Evolutionary conservation across 345 rosid species (phyloP), one percentile per base, ranked within the genome.

Genomic region (Pseudoturritis turrita): DNA sequence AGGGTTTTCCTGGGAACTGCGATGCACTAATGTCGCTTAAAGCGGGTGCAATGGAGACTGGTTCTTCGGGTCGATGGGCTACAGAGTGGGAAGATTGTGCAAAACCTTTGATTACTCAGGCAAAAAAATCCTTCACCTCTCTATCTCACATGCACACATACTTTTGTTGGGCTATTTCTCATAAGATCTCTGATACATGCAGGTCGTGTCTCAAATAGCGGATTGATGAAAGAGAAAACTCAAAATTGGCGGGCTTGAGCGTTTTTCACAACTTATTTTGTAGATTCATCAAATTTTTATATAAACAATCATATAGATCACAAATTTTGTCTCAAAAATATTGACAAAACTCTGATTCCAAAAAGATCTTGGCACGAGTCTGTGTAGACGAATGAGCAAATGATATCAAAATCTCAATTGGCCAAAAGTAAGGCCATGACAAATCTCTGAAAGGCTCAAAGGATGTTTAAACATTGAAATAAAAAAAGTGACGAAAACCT

Each of bases 81-180:
- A 74, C 87, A 4, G 96, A 91, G 71, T 91, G 99, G 98, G 97
- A 95, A 81, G 92, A 83, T 55, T 83, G 91, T 78, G 99, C 98
- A 36, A 80, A 86, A 72, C 97, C 96, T 43, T 73, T 86, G 63
- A 79, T 91, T 63, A 31, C 81, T 45, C 86, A 85, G 86, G 95
- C 64, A 62, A 64, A 77, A 62, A 64, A 77, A 67, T 75, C 19
- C 69, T 39, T 43, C 6, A 17, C 39, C 54, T 61, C 19, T 28
- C 31, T 28, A 3, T 28, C 31, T 28, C 31, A 3, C 66, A 21
- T 18, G 25, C 44, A 14, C 29, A 31, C 5, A 49, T 17, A 17
- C 26, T 41, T 56, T 46, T 62, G 31, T 21, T 54, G 31, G 21
- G 31, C 35, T 45, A 22, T 68, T 35, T 52, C 64, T 68, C 62